These are phyloP conservation scores for Exutisphaerella laricina DNA, from an alignment of 2,329 filamentous ascomycete genomes.

Conservation along the genomic window DNA sequence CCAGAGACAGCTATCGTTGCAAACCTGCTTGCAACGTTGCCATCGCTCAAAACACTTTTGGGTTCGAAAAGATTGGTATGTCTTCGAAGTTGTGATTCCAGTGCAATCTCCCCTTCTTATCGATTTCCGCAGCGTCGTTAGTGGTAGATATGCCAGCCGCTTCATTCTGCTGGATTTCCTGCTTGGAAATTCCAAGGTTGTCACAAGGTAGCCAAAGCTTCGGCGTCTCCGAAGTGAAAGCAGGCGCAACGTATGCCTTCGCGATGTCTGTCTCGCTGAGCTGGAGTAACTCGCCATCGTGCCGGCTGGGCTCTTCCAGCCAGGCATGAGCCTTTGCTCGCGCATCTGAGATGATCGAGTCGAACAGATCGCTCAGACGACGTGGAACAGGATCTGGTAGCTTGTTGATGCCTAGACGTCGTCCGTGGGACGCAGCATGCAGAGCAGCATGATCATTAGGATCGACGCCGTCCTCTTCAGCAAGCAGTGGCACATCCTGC, in stretches of 20 bases:
- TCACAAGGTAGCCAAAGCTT: slow-evolving; percentile 45
- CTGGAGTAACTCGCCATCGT: slow-evolving; percentile 19
- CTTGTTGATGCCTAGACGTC: slow-evolving; percentile 26
- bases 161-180: slow-evolving; percentile 39
- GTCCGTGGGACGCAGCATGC: slow-evolving; percentile 30
- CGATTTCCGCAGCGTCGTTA: slow-evolving; percentile 41
- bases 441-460: slow-evolving; percentile 25
- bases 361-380: slow-evolving; percentile 28
- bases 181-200: slow-evolving; percentile 38
- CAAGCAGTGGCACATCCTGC: slow-evolving; percentile 28
- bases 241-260: slow-evolving; percentile 42
- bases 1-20: background rate
- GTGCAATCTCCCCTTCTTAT: slow-evolving; percentile 42
- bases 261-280: slow-evolving; percentile 29
- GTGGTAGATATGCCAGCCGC: slow-evolving; percentile 39
- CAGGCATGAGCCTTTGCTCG: slow-evolving; percentile 21
- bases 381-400: slow-evolving; percentile 23
- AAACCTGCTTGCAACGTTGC: background rate
- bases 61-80: slow-evolving; percentile 40
- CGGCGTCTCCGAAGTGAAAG: slow-evolving; percentile 40
- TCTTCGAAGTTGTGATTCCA: slow-evolving; percentile 41
- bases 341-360: slow-evolving; percentile 24
- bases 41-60: slow-evolving; percentile 23
- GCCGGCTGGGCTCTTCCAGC: slow-evolving; percentile 17
- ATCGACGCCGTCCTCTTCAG: slow-evolving; percentile 27